Evolutionary conservation across 805 yeast genomes (phyloP).

Genomic region (Myxozyma neglecta): DNA sequence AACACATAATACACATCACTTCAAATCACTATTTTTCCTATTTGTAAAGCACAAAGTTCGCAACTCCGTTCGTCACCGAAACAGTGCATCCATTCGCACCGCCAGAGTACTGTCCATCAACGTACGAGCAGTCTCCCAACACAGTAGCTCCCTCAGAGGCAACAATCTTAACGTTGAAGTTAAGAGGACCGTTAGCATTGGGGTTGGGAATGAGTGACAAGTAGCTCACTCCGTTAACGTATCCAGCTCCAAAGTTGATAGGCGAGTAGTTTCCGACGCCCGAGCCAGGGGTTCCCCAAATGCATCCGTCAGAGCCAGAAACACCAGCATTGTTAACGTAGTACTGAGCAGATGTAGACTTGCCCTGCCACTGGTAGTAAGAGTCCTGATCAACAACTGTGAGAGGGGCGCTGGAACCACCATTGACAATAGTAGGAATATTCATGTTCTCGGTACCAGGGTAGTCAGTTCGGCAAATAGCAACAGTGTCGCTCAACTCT

Average conservation of each 20-base stretch:
- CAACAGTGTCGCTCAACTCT: conserved; percentile 64
- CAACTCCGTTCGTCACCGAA: conserved; percentile 79
- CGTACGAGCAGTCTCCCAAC: conserved; percentile 77
- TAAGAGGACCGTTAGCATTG: conserved; percentile 78
- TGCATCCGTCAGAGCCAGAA: conserved; percentile 83
- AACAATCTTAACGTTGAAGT: conserved; percentile 76
- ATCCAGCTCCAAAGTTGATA: conserved; percentile 89
- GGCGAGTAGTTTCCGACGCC: conserved; percentile 99
- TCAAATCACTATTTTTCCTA: background rate
- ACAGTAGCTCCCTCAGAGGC: conserved; percentile 63
- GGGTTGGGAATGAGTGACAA: conserved; percentile 76
- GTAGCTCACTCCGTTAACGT: conserved; percentile 60
- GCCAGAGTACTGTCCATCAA: conserved; percentile 64
- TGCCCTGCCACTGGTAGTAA: conserved; percentile 82
- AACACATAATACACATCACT: background rate
- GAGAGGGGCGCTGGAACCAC: conserved; percentile 64
- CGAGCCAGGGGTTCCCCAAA: conserved; percentile 82
- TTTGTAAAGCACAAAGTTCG: conserved; percentile 72
- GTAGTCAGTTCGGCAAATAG: conserved; percentile 97
- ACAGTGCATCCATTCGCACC: conserved; percentile 85
- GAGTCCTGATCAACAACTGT: conserved; percentile 75
- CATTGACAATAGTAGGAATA: conserved; percentile 78
- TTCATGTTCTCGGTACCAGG: conserved; percentile 99
- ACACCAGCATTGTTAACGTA: conserved; percentile 97
- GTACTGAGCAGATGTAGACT: conserved; percentile 86